Evolutionary conservation across 345 rosid species (phyloP), one percentile per base, ranked within the genome.

Genomic region (Psidium guajava): DNA sequence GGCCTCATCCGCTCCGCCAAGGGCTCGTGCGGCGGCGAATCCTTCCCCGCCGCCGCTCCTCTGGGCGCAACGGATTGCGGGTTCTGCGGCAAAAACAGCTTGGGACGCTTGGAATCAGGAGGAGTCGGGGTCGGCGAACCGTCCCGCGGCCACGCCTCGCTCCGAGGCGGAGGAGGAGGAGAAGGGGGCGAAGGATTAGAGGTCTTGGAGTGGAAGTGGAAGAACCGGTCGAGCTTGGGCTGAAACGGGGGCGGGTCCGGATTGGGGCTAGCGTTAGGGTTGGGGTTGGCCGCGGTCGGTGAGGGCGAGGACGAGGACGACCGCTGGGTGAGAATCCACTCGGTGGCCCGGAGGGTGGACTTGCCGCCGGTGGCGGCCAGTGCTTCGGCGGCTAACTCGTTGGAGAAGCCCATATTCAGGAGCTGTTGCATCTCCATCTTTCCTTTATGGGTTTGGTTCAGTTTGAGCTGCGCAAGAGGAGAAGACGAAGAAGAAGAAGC

Each of bases 1-100:
- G 98, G 98, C 54, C 98, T 95, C 98, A 96, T 94, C 69, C 98
- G 94, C 85, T 94, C 98, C 21, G 98, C 85, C 25, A 96, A 81
- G 57, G 96, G 98, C 86, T 86, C 86, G 49, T 89, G 90, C 40
- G 88, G 47, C 32, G 82, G 64, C 53, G 24, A 36, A 40, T 0
- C 56, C 32, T 20, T 40, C 82, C 16, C 36, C 86, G 25, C 59
- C 80, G n/a, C 14, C 75, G 77, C 75, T 47, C 54, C 44, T 27
- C 47, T n/a, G 74, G 44, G 82, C 11, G 32, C 13, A 28, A 16
- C 22, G 22, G 58, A 27, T 36, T 49, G 49, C 47, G 69, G 56
- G 25, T 85, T 18, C 28, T 74, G 80, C 11, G 64, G 82, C 51
- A 77, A 58, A 75, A 22, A 59, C 52, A 86, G 52, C 87, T 52